phyloP scores from a whole-genome alignment of 2,329 filamentous ascomycete species.

The Knoxdaviesia proteae region DNA sequence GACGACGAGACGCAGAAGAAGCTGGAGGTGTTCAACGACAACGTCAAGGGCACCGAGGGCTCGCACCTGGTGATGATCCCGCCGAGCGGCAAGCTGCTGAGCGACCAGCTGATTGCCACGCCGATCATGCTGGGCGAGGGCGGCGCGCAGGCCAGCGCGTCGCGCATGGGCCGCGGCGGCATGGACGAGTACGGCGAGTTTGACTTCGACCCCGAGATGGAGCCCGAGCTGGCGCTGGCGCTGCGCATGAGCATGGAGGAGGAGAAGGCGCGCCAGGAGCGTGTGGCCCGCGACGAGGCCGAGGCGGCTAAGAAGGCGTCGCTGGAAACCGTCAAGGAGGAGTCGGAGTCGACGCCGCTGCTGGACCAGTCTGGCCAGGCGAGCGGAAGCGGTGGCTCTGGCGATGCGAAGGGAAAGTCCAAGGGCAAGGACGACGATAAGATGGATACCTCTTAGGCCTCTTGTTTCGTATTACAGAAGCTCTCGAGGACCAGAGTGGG shows the following conservation, averaged over 20 bases:
- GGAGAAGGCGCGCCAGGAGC: constrained; percentile 83
- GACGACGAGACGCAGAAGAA: constrained; percentile 83
- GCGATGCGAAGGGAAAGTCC: constrained; percentile 20
- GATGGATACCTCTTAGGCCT: constrained; percentile 67
- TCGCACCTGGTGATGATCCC: constrained; percentile 81
- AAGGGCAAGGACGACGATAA: constrained; percentile 42
- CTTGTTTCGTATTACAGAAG: constrained; percentile 3
- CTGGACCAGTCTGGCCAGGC: constrained; percentile 15
- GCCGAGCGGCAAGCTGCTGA: constrained; percentile 77
- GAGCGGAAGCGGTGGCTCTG: constrained; percentile 18
- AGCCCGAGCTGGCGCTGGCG: constrained; percentile 85
- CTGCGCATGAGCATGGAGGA: constrained; percentile 97
- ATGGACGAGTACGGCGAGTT: constrained; percentile 40
- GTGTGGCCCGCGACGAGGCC: constrained; percentile 58
- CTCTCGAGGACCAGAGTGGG: too few species aligned
- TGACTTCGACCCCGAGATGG: constrained; percentile 65
- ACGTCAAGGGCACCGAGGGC: constrained; percentile 76
- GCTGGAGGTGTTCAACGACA: constrained; percentile 80
- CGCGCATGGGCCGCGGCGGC: constrained; percentile 31
- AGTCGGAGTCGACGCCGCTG: constrained; percentile 37
- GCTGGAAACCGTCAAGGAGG: constrained; percentile 66
- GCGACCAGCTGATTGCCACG: constrained; percentile 74
- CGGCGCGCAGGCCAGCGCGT: constrained; percentile 30
- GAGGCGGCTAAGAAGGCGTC: constrained; percentile 51
- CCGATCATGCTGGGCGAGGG: constrained; percentile 77